Conservation (phyloP, 148 eudicot species). For the Tetragonia tetragonoides region DNA sequence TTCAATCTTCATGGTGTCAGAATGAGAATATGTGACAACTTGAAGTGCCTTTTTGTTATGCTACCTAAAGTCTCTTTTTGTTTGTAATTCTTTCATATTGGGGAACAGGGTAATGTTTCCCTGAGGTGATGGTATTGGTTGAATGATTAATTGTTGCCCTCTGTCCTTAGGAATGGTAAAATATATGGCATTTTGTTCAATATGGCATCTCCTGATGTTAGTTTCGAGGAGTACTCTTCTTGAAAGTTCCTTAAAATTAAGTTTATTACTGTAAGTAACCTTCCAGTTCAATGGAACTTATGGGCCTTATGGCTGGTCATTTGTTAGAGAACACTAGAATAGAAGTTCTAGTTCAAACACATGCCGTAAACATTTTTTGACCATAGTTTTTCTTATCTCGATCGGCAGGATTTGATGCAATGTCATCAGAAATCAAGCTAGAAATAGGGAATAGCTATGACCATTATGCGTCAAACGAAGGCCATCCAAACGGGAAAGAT, state of each 20-base stretch:
- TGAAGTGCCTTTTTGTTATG: not conserved
- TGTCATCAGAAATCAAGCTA: conserved; percentile 55
- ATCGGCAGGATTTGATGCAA: conserved; percentile 34
- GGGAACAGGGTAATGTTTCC: not conserved
- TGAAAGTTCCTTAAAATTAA: not conserved
- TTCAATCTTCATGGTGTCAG: not conserved
- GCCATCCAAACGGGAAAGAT: conserved; percentile 34
- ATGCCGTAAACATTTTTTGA: not conserved
- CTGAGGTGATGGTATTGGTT: not conserved
- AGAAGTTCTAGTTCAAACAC: conserved; percentile 9
- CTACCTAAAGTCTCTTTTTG: not conserved
- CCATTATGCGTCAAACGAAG: conserved; percentile 34
- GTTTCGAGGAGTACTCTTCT: not conserved
- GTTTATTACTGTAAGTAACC: too few species aligned
- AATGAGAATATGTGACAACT: not conserved
- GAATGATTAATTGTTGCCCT: not conserved
- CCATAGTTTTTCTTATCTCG: not conserved
- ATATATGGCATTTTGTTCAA: not conserved
- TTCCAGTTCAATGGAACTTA: not conserved
- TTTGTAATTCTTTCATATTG: not conserved
- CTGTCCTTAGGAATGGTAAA: not conserved
- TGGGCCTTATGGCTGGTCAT: not conserved
- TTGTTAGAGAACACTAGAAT: not conserved
- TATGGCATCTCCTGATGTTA: not conserved
- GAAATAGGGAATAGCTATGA: conserved; percentile 41